phyloP scores from a whole-genome alignment of 2,329 filamentous ascomycete species.

The Xylaria sp. region DNA sequence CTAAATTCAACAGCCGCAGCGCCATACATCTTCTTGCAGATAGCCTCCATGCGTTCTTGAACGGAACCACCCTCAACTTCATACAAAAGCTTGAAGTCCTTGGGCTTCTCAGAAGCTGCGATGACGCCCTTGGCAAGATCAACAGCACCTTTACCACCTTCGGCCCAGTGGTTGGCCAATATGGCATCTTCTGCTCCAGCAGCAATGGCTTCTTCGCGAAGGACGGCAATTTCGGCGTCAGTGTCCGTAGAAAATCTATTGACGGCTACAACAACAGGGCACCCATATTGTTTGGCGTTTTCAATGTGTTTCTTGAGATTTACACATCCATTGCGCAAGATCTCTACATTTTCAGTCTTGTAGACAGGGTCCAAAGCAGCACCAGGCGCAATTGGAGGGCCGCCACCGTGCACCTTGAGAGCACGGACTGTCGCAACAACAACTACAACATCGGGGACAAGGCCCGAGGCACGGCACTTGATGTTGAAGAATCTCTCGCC shows the following conservation, averaged over 20 bases:
- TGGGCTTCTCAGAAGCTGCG: conserved; percentile 79
- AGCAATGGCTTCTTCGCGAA: conserved; percentile 88
- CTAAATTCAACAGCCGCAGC: conserved; percentile 89
- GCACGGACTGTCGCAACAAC: conserved; percentile 95
- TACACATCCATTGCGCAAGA: conserved; percentile 86
- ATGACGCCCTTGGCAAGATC: conserved; percentile 89
- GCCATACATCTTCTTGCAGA: conserved; percentile 93
- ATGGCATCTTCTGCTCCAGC: conserved; percentile 95
- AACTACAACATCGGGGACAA: conserved; percentile 91
- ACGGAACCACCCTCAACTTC: conserved; percentile 73
- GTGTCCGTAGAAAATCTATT: conserved; percentile 97
- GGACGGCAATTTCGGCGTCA: conserved; percentile 84
- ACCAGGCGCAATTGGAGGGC: conserved; percentile 89
- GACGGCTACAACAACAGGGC: conserved; percentile 95
- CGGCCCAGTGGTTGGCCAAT: conserved; percentile 93
- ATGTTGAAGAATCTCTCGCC: conserved; percentile 99
- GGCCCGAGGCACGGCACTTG: conserved; percentile 94
- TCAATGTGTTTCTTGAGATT: conserved; percentile 95
- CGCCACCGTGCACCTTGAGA: conserved; percentile 95
- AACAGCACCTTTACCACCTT: conserved; percentile 88
- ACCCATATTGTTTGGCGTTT: conserved; percentile 86
- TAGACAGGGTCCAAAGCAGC: conserved; percentile 87
- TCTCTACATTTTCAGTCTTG: conserved; percentile 89
- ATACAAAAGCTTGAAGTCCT: conserved; percentile 89
- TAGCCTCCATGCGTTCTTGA: conserved; percentile 87